Conservation (phyloP, 2,329 filamentous ascomycete species). For the Botryotinia globosa region DNA sequence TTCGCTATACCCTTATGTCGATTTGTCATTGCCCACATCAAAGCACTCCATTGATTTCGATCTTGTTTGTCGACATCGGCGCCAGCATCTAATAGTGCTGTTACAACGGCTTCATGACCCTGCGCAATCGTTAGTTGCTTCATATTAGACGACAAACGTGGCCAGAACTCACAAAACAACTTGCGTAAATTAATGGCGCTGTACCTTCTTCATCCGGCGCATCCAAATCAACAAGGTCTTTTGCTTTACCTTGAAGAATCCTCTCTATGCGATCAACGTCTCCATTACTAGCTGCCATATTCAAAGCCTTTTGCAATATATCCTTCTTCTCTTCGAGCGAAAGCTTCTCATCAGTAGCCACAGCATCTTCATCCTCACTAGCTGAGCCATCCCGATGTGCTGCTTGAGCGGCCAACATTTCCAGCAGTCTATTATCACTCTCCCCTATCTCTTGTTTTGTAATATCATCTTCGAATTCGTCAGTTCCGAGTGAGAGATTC, state of each 20-base stretch:
- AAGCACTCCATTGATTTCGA: constrained; percentile 91
- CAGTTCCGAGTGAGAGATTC: constrained; percentile 78
- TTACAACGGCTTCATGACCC: constrained; percentile 88
- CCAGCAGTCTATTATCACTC: constrained; percentile 84
- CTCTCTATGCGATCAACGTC: constrained; percentile 78
- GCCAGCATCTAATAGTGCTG: constrained; percentile 77
- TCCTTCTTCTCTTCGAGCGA: constrained; percentile 74
- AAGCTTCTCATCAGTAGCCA: constrained; percentile 71
- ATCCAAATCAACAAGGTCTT: constrained; percentile 77
- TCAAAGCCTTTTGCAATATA: constrained; percentile 80
- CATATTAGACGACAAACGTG: background rate
- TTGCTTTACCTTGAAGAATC: constrained; percentile 71
- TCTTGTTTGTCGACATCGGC: constrained; percentile 91
- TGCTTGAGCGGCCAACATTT: constrained; percentile 95
- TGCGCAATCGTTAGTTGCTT: constrained; percentile 39
- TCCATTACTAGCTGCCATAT: constrained; percentile 95
- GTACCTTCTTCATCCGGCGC: constrained; percentile 91
- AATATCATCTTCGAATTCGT: constrained; percentile 62
- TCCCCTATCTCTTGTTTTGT: constrained; percentile 60
- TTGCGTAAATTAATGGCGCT: constrained; percentile 94
- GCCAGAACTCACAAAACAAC: constrained; percentile 75
- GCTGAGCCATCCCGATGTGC: constrained; percentile 72
- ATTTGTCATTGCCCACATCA: constrained; percentile 99
- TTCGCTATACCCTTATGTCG: constrained; percentile 95
- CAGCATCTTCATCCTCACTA: constrained; percentile 75